These are phyloP conservation scores for Diaporthe humulicola DNA, from an alignment of 2,329 filamentous ascomycete species.

Conservation along the genomic window DNA sequence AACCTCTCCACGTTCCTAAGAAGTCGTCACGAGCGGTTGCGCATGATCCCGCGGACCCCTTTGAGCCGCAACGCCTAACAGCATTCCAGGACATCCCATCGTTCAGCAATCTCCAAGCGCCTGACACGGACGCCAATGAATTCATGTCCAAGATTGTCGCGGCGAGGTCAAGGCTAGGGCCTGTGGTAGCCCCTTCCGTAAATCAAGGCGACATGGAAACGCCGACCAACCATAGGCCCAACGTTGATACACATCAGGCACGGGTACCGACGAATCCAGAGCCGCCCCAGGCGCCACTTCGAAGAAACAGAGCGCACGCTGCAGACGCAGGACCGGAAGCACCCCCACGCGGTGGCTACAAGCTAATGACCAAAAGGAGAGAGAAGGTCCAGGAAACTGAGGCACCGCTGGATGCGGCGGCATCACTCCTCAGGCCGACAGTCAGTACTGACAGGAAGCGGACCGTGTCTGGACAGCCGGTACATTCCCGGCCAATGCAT, in stretches of 20 bases:
- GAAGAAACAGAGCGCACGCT: slow-evolving; percentile 67
- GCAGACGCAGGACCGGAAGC: slow-evolving; percentile 68
- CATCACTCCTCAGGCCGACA: slow-evolving; percentile 54
- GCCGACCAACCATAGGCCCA: slow-evolving; percentile 64
- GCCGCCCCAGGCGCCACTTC: slow-evolving; percentile 64
- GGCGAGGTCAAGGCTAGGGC: slow-evolving; percentile 60
- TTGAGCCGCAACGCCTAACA: slow-evolving; percentile 59
- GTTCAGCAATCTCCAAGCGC: slow-evolving; percentile 55
- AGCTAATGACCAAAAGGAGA: slow-evolving; percentile 59
- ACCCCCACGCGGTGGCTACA: slow-evolving; percentile 75
- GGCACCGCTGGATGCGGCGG: slow-evolving; percentile 57
- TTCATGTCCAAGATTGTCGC: slow-evolving; percentile 69
- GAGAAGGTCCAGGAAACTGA: slow-evolving; percentile 55
- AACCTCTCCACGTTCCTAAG: slow-evolving; percentile 49
- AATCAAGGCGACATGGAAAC: slow-evolving; percentile 74
- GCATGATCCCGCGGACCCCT: slow-evolving; percentile 62
- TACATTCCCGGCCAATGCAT: slow-evolving; percentile 63
- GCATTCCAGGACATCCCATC: slow-evolving; percentile 55
- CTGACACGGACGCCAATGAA: slow-evolving; percentile 63
- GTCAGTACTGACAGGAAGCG: slow-evolving; percentile 80
- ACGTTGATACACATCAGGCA: slow-evolving; percentile 52
- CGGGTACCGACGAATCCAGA: slow-evolving; percentile 54
- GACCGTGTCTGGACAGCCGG: slow-evolving; percentile 88
- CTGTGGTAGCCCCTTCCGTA: slow-evolving; percentile 52
- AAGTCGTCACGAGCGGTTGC: slow-evolving; percentile 50